Percentiles rank a stretch among this genome's conserved stretches.
These are phyloP conservation scores for Aspergillus uvarum DNA, from an alignment of 2,329 filamentous ascomycete genomes.

Conservation along the genomic window DNA sequence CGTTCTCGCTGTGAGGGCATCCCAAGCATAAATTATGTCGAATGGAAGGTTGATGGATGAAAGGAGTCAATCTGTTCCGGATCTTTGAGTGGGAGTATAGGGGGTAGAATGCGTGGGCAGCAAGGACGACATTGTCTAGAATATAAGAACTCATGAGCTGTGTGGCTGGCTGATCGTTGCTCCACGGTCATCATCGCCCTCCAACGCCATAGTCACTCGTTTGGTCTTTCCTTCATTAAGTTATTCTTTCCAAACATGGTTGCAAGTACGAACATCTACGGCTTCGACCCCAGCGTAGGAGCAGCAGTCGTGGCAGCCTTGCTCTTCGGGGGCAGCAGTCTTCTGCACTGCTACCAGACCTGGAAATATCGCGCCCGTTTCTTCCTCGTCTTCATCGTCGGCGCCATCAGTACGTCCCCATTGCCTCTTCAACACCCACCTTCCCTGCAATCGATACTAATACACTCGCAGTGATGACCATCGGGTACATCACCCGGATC, in stretches of 20 bases:
- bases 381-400: neutral
- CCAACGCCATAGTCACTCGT: neutral
- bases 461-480: neutral
- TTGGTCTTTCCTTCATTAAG: neutral
- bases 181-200: neutral
- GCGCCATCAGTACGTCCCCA: neutral
- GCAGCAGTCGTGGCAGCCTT: neutral
- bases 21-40: neutral
- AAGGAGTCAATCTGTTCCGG: neutral
- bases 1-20: neutral
- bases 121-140: neutral
- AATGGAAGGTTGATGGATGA: neutral
- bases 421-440: rapidly evolving
- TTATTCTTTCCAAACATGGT: neutral
- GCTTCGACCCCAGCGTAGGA: neutral
- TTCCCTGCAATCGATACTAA: neutral
- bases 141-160: neutral
- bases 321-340: neutral
- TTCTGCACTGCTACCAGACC: neutral
- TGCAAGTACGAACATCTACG: neutral
- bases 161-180: neutral
- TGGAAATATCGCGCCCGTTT: neutral
- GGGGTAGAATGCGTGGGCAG: neutral
- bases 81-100: neutral
- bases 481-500: neutral